Percentiles rank a stretch among this genome's conserved stretches.
Conservation (phyloP, 2,329 filamentous ascomycete genomes). For the Phyllosticta ampelicida region DNA sequence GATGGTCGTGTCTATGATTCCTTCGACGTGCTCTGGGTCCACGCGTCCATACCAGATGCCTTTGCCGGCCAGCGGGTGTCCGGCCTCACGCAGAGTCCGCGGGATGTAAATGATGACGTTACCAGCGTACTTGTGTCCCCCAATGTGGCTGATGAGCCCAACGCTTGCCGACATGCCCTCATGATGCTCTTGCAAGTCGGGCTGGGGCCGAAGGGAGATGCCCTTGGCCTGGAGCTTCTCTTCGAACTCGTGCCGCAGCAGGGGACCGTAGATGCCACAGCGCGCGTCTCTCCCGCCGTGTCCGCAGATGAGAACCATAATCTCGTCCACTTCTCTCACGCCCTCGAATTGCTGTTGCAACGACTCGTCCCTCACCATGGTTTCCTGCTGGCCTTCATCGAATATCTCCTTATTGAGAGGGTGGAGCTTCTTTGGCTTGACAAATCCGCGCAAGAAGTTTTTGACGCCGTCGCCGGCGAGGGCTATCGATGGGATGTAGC, state of each 20-base stretch:
- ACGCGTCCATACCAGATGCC: conserved; percentile 79
- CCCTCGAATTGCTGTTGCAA: conserved; percentile 38
- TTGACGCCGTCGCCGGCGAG: conserved; percentile 47
- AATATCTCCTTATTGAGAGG: conserved; percentile 44
- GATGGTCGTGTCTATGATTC: conserved; percentile 62
- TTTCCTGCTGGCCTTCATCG: conserved; percentile 40
- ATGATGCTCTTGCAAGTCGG: conserved; percentile 24
- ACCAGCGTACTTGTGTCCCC: conserved; percentile 76
- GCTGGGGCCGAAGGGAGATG: conserved; percentile 29
- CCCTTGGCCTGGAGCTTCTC: conserved; percentile 42
- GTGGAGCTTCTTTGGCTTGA: conserved; percentile 55
- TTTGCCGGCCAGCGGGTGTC: conserved; percentile 53
- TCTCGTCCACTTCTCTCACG: conserved; percentile 53
- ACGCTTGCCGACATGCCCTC: conserved; percentile 41
- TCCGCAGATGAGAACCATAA: conserved; percentile 77
- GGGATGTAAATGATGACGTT: conserved; percentile 77
- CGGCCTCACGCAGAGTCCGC: conserved; percentile 28
- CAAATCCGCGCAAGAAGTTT: conserved; percentile 51
- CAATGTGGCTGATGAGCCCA: conserved; percentile 66
- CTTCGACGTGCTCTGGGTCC: conserved; percentile 64
- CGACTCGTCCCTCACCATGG: conserved; percentile 37
- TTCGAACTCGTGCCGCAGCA: conserved; percentile 61
- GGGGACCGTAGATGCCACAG: conserved; percentile 70
- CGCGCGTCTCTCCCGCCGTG: conserved; percentile 72
- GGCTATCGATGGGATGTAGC: conserved; percentile 63